phyloP scores from a whole-genome alignment of 345 rosid species.

The Ailanthus altissimus region DNA sequence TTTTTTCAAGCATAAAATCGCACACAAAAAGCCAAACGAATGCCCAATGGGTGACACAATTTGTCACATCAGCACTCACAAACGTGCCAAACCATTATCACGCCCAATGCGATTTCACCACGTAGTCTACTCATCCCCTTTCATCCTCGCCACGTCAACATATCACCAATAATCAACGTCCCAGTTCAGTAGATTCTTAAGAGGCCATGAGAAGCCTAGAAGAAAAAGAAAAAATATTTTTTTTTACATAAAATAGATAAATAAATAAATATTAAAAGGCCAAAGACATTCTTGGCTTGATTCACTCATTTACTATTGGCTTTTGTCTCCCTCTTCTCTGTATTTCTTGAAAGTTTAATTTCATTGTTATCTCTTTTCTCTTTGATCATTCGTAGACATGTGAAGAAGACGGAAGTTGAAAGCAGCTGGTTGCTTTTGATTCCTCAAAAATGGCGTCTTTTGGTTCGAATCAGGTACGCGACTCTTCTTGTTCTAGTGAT shows the following conservation, averaged over 20 bases:
- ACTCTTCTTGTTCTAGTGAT: too few species aligned
- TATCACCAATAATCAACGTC: constrained; percentile 1
- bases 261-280: too few species aligned
- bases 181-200: background rate
- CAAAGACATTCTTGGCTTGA: too few species aligned
- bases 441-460: background rate
- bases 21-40: background rate
- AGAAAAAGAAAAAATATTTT: background rate
- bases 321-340: too few species aligned
- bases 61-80: background rate
- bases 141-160: constrained; percentile 15
- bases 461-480: constrained; percentile 21
- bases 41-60: too few species aligned
- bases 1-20: too few species aligned
- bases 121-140: background rate
- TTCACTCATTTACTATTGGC: too few species aligned
- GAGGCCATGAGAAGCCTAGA: too few species aligned
- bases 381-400: background rate
- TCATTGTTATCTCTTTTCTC: too few species aligned
- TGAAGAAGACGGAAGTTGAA: background rate
- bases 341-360: too few species aligned
- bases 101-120: background rate
- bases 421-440: background rate
- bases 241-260: background rate
- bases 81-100: constrained; percentile 8